Evolutionary conservation across 1,284 basidiomycete species (phyloP).

Genomic region (Phylloporus sp.): DNA sequence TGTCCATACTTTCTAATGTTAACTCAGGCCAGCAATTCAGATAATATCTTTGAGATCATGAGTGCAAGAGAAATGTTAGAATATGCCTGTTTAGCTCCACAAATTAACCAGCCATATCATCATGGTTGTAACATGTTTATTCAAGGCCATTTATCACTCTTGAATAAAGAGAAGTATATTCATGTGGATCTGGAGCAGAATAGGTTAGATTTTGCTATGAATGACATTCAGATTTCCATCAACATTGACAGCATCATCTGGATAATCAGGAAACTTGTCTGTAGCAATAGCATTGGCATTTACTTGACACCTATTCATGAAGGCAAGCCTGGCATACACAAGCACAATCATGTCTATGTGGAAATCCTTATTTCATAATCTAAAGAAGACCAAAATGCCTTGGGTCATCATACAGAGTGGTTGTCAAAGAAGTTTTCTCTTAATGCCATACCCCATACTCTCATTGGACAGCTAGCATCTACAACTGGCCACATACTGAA

Average conservation of each 20-base stretch:
- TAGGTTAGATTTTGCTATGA: background rate
- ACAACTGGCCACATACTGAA: too few species aligned
- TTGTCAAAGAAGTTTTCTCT: background rate
- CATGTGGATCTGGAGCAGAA: conserved; percentile 13
- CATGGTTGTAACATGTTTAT: conserved; percentile 16
- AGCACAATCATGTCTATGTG: background rate
- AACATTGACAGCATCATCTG: conserved; percentile 26
- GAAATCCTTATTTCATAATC: conserved; percentile 4
- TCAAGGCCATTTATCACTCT: background rate
- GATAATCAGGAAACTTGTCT: conserved; percentile 2
- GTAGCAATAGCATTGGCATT: conserved; percentile 3
- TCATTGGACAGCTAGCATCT: too few species aligned
- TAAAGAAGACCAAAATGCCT: background rate
- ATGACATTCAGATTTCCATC: conserved; percentile 6
- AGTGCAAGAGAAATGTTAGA: conserved; percentile 16
- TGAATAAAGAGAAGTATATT: background rate
- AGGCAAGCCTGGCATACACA: background rate
- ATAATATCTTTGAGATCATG: conserved; percentile 2
- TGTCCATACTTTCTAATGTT: too few species aligned
- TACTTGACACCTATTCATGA: conserved; percentile 7
- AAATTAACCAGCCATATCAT: background rate
- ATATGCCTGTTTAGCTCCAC: background rate
- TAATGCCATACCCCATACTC: background rate
- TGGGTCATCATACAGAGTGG: background rate
- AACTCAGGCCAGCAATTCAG: too few species aligned